Evolutionary conservation across 805 yeast species (phyloP).

Genomic region (Yarrowia porcina): DNA sequence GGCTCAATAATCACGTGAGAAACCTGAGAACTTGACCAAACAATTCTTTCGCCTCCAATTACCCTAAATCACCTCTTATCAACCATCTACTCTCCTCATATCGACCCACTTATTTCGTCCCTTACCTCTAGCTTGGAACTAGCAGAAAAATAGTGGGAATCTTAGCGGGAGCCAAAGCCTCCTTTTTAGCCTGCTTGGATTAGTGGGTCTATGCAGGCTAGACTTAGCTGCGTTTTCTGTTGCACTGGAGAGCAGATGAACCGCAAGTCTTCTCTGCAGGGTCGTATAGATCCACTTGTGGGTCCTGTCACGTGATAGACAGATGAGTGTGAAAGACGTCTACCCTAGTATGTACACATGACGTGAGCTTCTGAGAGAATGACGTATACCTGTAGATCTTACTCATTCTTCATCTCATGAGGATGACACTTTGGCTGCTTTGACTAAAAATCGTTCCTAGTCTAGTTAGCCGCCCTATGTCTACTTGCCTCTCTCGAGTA

Average conservation of each 20-base stretch:
- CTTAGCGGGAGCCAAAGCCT: neutral
- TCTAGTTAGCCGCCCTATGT: slow-evolving; percentile 1
- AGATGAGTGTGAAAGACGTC: no score
- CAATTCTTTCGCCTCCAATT: neutral
- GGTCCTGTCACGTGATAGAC: no score
- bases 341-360: no score
- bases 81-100: neutral
- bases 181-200: neutral
- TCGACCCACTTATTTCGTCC: no score
- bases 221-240: neutral
- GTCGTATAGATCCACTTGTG: no score
- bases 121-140: neutral
- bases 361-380: no score
- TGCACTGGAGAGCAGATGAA: no score
- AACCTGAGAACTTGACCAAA: neutral
- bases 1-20: neutral
- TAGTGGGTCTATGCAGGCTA: neutral
- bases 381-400: neutral
- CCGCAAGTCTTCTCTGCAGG: no score
- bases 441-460: neutral
- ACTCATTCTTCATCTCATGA: neutral
- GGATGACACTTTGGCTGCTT: no score
- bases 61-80: neutral
- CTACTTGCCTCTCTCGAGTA: neutral
- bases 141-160: neutral